Evolutionary conservation across 805 yeast genomes (phyloP), one percentile per base, ranked within the genome.

Genomic region (Cyberlindnera maritima): DNA sequence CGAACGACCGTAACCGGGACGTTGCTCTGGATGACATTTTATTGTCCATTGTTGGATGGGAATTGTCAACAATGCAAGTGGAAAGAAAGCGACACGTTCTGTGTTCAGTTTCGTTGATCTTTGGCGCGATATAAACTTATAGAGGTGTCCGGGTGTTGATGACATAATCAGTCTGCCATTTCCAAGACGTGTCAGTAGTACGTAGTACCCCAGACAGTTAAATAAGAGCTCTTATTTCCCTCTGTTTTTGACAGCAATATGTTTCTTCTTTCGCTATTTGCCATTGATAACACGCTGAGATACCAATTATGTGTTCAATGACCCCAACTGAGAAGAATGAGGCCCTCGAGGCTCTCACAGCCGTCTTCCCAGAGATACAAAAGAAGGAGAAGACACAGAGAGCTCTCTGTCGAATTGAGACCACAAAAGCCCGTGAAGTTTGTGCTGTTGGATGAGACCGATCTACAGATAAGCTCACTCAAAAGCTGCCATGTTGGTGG

Each of bases 1-100:
- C 91, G 63, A 84, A 83, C 1, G 81, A 68, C 50, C 74, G 71
- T 45, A 86, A 54, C 14, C 31, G 13, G 20, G 18, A 17, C 26
- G 29, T 20, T 18, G 28, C 21, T n/a, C 18, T 34, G 4, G 38
- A 37, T 15, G 32, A 25, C 40, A 26, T 21, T 14, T 6, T 23
- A 9, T 6, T 6, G 25, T 21, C n/a, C n/a, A n/a, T n/a, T n/a
- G n/a, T n/a, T n/a, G n/a, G n/a, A n/a, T n/a, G n/a, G n/a, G n/a
- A n/a, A n/a, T n/a, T n/a, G n/a, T n/a, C n/a, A n/a, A n/a, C n/a
- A n/a, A n/a, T n/a, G n/a, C n/a, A n/a, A n/a, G n/a, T n/a, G n/a
- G n/a, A n/a, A n/a, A n/a, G 15, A 13, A 12, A 29, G 15, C 32
- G 32, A 29, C 32, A 29, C 32, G 32, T 29, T 13, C 15, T 29